A percentile compares a stretch with the other conserved stretches of the same genome.
phyloP scores from a whole-genome alignment of 2,329 filamentous ascomycete species.

The Diaporthe eres region DNA sequence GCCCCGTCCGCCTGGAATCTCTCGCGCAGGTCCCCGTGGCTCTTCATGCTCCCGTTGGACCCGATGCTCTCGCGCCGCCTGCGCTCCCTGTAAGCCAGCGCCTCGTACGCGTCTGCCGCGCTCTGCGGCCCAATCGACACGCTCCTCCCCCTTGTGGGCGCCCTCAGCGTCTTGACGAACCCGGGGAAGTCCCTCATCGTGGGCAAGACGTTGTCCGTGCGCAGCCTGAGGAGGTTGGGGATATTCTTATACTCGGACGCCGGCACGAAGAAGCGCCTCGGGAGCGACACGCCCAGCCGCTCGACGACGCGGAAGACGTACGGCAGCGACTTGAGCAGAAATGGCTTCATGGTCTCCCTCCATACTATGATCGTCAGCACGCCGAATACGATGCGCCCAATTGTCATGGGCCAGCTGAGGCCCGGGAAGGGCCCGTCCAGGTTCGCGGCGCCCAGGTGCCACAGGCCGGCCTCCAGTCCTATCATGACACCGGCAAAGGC shows the following conservation, averaged over 20 bases:
- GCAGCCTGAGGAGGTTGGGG: conserved; percentile 76
- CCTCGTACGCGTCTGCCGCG: conserved; percentile 96
- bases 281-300: conserved; percentile 82
- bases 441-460: conserved; percentile 78
- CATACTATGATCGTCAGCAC: conserved; percentile 89
- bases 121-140: conserved; percentile 95
- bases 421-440: conserved; percentile 60
- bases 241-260: conserved; percentile 93
- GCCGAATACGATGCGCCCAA: conserved; percentile 80
- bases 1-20: conserved; percentile 48
- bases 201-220: conserved; percentile 88
- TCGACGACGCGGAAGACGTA: conserved; percentile 91
- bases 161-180: conserved; percentile 84
- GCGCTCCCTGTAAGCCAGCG: conserved; percentile 87
- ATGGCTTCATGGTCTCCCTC: conserved; percentile 90
- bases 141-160: conserved; percentile 82
- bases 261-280: conserved; percentile 90
- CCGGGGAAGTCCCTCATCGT: conserved; percentile 88
- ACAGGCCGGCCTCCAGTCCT: conserved; percentile 84
- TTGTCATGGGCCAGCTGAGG: conserved; percentile 75
- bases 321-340: conserved; percentile 82
- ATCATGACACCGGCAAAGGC: conserved; percentile 93
- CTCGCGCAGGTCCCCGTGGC: conserved; percentile 56
- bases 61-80: conserved; percentile 68
- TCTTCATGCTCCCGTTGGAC: conserved; percentile 64